Base-by-base conservation (phyloP, 768 basidiomycete species). In the Suillus bovinus region DNA sequence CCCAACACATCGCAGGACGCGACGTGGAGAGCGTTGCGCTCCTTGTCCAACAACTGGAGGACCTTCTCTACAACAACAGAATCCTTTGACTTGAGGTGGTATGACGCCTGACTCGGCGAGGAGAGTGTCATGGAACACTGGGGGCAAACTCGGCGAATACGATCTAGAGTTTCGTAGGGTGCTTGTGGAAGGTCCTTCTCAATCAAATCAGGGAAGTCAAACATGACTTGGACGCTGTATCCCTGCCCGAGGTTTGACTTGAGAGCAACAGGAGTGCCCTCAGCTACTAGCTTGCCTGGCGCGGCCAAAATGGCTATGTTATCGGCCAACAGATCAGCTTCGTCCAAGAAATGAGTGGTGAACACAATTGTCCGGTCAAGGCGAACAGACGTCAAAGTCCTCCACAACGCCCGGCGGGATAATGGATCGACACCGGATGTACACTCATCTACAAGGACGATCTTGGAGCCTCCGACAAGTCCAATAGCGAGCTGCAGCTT, bases 401-500 rank as follows among this genome's bases (percentile, higher is more conserved):
- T 82, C 91, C 91, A 93, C 8, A 94, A 74, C 1, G 91, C 85
- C 34, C 91, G 81, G 56, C 91, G 79, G 61, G 90, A 91, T 39
- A 94, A 74, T 2, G 91, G 91, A 70, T 94, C 91, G 13, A 93
- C 87, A 2, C 91, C 2, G 63, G 89, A 91, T 2, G 90, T 92
- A 69, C 87, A 88, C 71, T 87, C 86, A 66, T 87, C 86, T 11
- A 86, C 83, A 22, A 85, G 77, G 36, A 86, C 77, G 62, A 86
- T 84, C 68, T 84, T 85, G 0, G 90, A 91, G 1, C 90, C 90
- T 5, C 90, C 90, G 31, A 91, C 78, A 16, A 93, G 77, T 14
- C 91, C 91, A 67, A 91, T 87, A 0, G 91, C 91, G n/a, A 93
- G 77, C 67, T 93, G 91, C 29, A 93, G 75, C 74, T 93, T 93